Base-by-base conservation (phyloP, 2,329 filamentous ascomycete species). In the Alternaria consortialis region DNA sequence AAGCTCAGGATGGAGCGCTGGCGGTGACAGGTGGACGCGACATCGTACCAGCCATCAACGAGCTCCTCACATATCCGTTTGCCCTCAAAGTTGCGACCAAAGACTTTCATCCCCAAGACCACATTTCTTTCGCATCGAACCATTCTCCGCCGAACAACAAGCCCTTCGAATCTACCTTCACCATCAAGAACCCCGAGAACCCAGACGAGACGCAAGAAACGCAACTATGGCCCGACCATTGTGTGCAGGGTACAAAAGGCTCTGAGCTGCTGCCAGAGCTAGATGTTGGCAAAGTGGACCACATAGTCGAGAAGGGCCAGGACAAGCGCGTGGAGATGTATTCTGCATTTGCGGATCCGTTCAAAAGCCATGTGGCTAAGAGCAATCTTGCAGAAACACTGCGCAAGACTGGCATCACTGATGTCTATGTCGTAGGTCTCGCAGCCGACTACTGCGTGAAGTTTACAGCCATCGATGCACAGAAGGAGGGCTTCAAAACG, bases 391-490 rank as follows among this genome's bases (percentile, higher is more conserved):
- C 84, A 1, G 80, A 74, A 1, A 73, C 83, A 48, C 77, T 99
- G 68, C 84, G 78, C 53, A 82, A 82, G 3, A 81, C 81, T 15
- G 82, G 80, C 0, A 82, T 97, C 29, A 93, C 91, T 6, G 86
- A 96, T 76, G 91, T 97, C 6, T 97, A 90, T 76, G 87, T 95
- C 23, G 93, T 92, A 1, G 95, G 95, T 0, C 76, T 99, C 56
- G 94, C 95, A 4, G 89, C 88, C 17, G 95, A 98, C 79, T 97
- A 91, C 77, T 99, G 95, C 77, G 94, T 98, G 56, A 90, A 88
- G 75, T 86, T 81, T 64, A 97, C 93, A 15, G 94, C 94, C 0
- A 79, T 93, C 52, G 91, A 97, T 83, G 90, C 94, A 0, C 84
- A 80, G 2, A 86, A 85, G 65, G 89, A 91, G 69, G 94, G 94